phyloP scores from a whole-genome alignment of 805 yeast genomes.

The Yamadazyma ubonensis region DNA sequence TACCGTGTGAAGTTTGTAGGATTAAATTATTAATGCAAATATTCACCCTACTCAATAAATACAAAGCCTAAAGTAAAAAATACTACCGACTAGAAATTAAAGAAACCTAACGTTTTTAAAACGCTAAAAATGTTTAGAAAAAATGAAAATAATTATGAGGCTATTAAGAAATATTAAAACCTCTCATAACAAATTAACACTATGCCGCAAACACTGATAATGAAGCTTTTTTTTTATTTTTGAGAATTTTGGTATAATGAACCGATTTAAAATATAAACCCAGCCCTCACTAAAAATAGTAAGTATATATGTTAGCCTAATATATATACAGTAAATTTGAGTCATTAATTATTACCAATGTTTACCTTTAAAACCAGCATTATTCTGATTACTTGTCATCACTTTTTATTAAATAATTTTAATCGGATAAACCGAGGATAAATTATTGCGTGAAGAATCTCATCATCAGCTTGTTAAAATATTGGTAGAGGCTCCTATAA shows the following conservation, averaged over 20 bases:
- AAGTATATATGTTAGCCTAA: no score
- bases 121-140: background rate
- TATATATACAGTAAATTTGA: no score
- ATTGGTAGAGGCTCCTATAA: background rate
- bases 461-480: background rate
- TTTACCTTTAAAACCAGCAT: no score
- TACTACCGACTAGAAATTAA: background rate
- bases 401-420: no score
- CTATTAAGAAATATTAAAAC: conserved; percentile 1
- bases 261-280: background rate
- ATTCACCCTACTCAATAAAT: background rate
- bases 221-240: background rate
- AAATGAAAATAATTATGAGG: background rate
- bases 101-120: background rate
- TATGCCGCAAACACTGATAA: background rate
- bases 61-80: conserved; percentile 1
- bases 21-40: background rate
- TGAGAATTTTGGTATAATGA: background rate
- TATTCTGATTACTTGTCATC: no score
- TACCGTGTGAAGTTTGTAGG: background rate
- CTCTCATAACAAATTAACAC: background rate
- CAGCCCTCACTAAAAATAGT: conserved; percentile 1
- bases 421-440: background rate
- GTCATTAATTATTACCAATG: no score
- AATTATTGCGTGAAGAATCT: background rate